Conservation (phyloP, 2,329 filamentous ascomycete genomes). For the Apiospora sp. region DNA sequence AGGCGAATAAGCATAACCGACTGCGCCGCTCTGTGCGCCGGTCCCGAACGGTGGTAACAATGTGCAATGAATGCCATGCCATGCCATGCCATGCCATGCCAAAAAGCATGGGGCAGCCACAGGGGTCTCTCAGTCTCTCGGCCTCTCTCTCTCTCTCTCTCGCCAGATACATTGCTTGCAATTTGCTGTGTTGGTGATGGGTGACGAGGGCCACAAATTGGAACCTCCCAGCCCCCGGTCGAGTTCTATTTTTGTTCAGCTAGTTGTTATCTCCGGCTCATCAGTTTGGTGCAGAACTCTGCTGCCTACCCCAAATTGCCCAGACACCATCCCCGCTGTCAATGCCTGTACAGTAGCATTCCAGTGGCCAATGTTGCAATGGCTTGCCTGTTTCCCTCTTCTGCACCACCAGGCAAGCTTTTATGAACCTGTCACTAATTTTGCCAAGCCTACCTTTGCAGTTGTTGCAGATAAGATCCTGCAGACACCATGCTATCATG, state of each 20-base stretch:
- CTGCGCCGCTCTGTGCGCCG: constrained; percentile 15
- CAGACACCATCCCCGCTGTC: background rate
- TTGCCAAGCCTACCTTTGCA: background rate
- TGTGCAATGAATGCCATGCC: background rate
- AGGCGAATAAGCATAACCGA: constrained; percentile 3
- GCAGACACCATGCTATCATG: background rate
- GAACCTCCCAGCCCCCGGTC: background rate
- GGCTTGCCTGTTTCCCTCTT: no score
- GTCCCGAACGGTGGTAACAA: background rate
- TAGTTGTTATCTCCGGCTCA: background rate
- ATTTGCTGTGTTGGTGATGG: background rate
- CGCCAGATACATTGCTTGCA: no score
- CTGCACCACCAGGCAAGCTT: background rate
- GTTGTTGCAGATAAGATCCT: background rate
- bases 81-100: background rate
- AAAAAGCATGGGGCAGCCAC: background rate
- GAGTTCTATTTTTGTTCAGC: constrained; percentile 1
- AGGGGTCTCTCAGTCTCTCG: no score
- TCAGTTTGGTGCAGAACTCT: background rate
- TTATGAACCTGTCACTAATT: background rate
- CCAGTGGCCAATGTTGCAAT: background rate
- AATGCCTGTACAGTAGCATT: background rate
- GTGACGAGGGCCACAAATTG: background rate
- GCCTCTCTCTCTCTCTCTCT: no score
- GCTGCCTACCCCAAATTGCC: background rate